Evolutionary conservation across 2,329 filamentous ascomycete species (phyloP).

Genomic region (Thielaviopsis populi): DNA sequence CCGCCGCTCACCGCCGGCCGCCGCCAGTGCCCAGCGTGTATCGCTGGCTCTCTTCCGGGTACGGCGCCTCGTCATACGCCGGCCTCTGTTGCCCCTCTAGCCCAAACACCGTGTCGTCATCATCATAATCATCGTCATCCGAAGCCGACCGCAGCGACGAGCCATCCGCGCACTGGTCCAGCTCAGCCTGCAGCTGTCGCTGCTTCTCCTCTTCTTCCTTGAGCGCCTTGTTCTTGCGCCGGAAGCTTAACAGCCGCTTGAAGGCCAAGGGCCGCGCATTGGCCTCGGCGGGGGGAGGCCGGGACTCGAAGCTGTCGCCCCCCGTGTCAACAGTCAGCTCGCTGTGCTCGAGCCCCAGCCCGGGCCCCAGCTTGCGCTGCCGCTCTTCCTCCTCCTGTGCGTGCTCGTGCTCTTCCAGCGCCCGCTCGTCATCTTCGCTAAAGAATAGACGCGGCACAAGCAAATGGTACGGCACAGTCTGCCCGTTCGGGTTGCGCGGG

Average conservation of each 20-base stretch:
- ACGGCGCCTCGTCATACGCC: conserved; percentile 7
- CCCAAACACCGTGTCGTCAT: conserved; percentile 3
- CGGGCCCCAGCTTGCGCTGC: neutral
- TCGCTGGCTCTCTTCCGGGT: conserved; percentile 9
- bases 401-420: conserved; percentile 18
- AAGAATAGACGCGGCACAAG: conserved; percentile 66
- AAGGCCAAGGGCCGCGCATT: conserved; percentile 4
- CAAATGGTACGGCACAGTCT: conserved; percentile 74
- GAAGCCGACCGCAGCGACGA: conserved; percentile 1
- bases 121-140: conserved; percentile 7
- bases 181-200: neutral
- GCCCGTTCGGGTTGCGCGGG: conserved; percentile 69
- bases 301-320: neutral
- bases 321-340: neutral
- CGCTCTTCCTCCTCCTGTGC: conserved; percentile 10
- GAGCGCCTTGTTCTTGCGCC: neutral
- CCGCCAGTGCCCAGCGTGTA: neutral
- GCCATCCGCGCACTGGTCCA: neutral
- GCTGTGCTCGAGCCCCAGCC: neutral
- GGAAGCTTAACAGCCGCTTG: conserved; percentile 9
- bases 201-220: neutral
- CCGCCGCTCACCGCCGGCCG: neutral
- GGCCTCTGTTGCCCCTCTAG: conserved; percentile 1
- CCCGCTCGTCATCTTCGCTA: conserved; percentile 29
- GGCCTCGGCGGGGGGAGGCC: neutral